A percentile compares a stretch with the other conserved stretches of the same genome.
phyloP scores from a whole-genome alignment of 331 rosid species.

The Quercus phellos region DNA sequence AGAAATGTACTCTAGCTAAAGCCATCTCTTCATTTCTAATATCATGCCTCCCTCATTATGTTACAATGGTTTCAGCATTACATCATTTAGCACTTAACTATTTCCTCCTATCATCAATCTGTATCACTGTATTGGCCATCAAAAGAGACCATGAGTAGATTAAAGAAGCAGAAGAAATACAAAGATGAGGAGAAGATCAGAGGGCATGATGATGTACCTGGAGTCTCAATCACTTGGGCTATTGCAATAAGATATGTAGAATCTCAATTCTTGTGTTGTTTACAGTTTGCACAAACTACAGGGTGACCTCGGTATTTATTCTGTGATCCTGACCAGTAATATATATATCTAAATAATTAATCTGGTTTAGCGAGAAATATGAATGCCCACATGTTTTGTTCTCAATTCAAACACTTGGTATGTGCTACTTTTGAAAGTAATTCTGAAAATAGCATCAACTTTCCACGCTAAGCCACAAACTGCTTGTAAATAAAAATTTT shows the following conservation, averaged over 20 bases:
- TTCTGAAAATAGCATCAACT: background rate
- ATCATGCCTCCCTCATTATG: no score
- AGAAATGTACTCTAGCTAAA: no score
- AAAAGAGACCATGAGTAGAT: background rate
- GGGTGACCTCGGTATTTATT: constrained; percentile 8
- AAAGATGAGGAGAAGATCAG: constrained; percentile 3
- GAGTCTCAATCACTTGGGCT: background rate
- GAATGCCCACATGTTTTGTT: background rate
- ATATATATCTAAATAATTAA: background rate
- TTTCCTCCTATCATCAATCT: no score
- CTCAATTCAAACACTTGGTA: background rate
- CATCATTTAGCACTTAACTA: no score
- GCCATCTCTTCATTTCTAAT: no score
- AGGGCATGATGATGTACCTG: constrained; percentile 6
- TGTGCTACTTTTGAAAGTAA: background rate
- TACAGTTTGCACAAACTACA: background rate
- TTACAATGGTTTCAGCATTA: no score
- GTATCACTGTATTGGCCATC: no score
- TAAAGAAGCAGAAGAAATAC: background rate
- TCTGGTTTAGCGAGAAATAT: constrained; percentile 1
- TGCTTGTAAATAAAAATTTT: background rate
- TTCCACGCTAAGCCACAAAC: constrained; percentile 8
- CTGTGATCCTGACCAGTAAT: background rate
- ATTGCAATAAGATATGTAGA: constrained; percentile 3
- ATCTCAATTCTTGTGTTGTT: background rate